These are phyloP conservation scores for Daedaleopsis sinensis DNA, from an alignment of 768 basidiomycete species.

Conservation along the genomic window DNA sequence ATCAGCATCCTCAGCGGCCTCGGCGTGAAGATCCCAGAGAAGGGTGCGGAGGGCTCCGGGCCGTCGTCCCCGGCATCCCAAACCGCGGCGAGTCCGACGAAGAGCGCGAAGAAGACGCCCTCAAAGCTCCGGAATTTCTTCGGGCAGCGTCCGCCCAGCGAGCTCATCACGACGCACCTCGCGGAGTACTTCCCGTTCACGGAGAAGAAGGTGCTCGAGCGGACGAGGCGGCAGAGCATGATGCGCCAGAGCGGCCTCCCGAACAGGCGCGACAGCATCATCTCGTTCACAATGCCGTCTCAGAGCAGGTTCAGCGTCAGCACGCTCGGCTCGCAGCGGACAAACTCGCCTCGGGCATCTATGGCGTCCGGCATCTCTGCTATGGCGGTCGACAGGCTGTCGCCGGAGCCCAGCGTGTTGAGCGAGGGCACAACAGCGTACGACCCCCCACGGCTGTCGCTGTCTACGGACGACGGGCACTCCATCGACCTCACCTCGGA, in stretches of 20 bases:
- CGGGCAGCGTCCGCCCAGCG: conserved; percentile 95
- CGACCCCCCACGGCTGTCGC: conserved; percentile 68
- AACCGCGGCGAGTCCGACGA: conserved; percentile 39
- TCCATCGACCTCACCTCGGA: conserved; percentile 64
- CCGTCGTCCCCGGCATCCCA: conserved; percentile 37
- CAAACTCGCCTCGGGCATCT: conserved; percentile 33
- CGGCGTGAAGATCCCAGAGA: conserved; percentile 82
- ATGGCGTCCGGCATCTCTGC: conserved; percentile 18
- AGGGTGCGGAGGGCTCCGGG: conserved; percentile 48
- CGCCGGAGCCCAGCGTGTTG: conserved; percentile 3
- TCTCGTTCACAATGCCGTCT: conserved; percentile 46
- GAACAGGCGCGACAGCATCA: conserved; percentile 50
- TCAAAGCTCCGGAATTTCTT: conserved; percentile 93
- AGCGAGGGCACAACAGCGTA: conserved; percentile 9
- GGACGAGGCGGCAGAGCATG: conserved; percentile 90
- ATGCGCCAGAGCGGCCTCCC: conserved; percentile 59
- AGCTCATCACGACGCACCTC: conserved; percentile 93
- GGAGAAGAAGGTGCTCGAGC: conserved; percentile 88
- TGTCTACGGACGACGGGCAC: conserved; percentile 74
- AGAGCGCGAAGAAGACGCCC: conserved; percentile 34
- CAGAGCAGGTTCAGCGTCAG: conserved; percentile 67
- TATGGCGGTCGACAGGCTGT: conserved; percentile 18
- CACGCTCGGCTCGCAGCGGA: conserved; percentile 49
- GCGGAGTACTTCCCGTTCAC: conserved; percentile 95
- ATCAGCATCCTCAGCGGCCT: conserved; percentile 94